A percentile compares a stretch with the other conserved stretches of the same genome.
Evolutionary conservation across 148 eudicot genomes (phyloP).

Genomic region (Selenicereus undatus): DNA sequence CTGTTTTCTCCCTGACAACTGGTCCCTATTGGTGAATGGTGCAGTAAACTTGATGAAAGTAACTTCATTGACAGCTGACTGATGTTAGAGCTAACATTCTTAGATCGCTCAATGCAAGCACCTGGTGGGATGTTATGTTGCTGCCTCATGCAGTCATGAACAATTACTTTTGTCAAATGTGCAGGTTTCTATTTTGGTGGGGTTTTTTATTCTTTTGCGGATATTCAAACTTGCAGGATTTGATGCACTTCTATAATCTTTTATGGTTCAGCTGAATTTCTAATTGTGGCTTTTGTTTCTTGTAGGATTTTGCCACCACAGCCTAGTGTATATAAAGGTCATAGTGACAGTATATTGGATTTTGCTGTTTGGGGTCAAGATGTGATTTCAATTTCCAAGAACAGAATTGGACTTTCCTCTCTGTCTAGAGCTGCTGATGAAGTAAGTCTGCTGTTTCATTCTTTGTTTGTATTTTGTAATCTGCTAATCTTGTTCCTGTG

Average conservation of each 20-base stretch:
- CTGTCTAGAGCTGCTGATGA: conserved; percentile 56
- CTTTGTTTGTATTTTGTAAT: neutral
- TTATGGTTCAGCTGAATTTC: neutral
- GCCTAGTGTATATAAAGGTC: conserved; percentile 67
- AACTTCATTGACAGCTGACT: neutral
- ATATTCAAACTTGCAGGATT: neutral
- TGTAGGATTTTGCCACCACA: conserved; percentile 65
- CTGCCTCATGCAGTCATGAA: no score
- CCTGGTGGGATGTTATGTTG: neutral
- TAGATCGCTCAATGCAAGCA: neutral
- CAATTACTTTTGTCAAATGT: no score
- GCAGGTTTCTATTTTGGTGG: no score
- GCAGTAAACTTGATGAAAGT: neutral
- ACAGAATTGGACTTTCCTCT: conserved; percentile 87
- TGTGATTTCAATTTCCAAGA: conserved; percentile 78
- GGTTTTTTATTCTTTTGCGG: no score
- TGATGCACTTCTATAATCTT: neutral
- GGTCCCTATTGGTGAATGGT: no score
- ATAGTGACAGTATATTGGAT: conserved; percentile 72
- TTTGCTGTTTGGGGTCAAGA: conserved; percentile 92
- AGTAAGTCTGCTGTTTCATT: conserved; percentile 40
- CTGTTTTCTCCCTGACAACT: no score
- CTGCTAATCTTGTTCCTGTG: neutral
- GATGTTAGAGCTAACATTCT: neutral
- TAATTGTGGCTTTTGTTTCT: conserved; percentile 8